phyloP scores from a whole-genome alignment of 257 asterid genomes.

The Scutellaria minor region DNA sequence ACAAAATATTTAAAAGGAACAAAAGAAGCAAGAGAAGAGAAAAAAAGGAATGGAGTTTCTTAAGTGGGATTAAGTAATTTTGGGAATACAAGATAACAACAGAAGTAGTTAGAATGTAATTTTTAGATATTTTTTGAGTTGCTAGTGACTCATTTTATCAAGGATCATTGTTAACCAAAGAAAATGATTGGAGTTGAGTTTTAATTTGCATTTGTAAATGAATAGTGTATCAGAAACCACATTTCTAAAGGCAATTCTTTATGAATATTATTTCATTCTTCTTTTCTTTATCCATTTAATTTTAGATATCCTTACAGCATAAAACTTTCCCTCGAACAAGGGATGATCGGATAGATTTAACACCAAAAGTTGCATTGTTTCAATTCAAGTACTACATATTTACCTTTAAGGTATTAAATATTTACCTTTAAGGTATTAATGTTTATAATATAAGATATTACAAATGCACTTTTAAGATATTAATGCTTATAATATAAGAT shows the following conservation, averaged over 20 bases:
- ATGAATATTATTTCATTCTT: background rate
- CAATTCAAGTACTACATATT: background rate
- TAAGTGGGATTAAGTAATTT: no score
- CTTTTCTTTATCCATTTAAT: background rate
- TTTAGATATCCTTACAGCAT: background rate
- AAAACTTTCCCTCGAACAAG: no score
- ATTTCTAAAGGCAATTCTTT: constrained; percentile 23
- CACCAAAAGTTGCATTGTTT: background rate
- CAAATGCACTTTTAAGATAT: no score
- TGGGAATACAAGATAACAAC: no score
- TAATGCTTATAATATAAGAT: no score
- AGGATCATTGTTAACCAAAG: background rate
- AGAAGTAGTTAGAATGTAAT: background rate
- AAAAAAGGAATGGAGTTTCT: no score
- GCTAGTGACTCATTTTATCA: constrained; percentile 14
- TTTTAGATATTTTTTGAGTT: constrained; percentile 25
- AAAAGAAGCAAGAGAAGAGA: no score
- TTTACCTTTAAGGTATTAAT: no score
- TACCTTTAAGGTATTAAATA: no score
- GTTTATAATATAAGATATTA: no score
- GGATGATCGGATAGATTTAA: no score
- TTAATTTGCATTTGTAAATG: constrained; percentile 27
- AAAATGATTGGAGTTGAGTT: constrained; percentile 9
- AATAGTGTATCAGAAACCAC: constrained; percentile 19
- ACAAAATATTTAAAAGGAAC: no score